phyloP scores from a whole-genome alignment of 345 rosid genomes.

The Gossypioides kirkii region DNA sequence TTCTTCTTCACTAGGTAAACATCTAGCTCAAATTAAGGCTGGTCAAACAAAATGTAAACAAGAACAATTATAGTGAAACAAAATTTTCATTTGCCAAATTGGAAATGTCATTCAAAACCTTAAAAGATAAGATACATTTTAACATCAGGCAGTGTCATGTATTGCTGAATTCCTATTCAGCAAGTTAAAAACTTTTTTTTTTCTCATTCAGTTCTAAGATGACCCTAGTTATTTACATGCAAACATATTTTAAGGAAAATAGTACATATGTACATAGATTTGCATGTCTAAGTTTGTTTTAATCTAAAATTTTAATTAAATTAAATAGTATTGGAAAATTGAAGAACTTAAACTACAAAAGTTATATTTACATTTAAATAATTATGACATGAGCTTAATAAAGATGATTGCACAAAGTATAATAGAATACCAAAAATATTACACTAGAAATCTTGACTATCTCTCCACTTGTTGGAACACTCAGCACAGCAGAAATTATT shows the following conservation, averaged over 20 bases:
- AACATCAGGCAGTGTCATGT: neutral
- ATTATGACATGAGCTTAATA: neutral
- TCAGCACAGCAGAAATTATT: too few species aligned
- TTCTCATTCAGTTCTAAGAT: neutral
- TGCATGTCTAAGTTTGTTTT: neutral
- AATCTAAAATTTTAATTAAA: neutral
- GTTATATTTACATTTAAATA: neutral
- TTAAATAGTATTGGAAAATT: neutral
- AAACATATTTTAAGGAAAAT: neutral
- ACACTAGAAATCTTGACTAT: neutral
- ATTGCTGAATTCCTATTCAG: neutral
- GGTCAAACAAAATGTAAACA: neutral
- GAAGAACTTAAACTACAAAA: neutral
- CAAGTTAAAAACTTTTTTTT: neutral
- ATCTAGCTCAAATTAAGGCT: constrained; percentile 65
- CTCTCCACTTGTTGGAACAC: neutral
- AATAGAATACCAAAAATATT: neutral
- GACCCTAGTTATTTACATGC: neutral
- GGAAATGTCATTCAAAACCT: neutral
- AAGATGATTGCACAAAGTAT: neutral
- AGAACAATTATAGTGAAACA: neutral
- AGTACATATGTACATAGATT: neutral
- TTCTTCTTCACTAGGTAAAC: constrained; percentile 79
- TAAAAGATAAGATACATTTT: neutral
- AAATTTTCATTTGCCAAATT: neutral